Base-by-base conservation (phyloP, 441 rosid genomes). In the Breynia disticha region DNA sequence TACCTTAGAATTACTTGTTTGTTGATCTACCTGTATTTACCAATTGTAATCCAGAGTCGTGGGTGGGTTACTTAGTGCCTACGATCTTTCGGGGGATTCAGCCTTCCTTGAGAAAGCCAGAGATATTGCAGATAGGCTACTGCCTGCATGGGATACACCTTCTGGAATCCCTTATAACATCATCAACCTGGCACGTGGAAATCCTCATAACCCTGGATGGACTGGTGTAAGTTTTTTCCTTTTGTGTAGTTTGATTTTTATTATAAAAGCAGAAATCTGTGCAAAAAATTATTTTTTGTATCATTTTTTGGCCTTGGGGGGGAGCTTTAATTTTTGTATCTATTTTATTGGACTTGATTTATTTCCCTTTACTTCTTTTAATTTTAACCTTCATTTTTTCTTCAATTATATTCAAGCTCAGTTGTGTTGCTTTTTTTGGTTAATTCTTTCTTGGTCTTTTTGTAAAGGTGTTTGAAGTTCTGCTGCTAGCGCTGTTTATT, bases 11-110 rank as follows among this genome's bases (percentile, higher is more conserved):
- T 24, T 35, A 51, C 10, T 10, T 18, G 58, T 50, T 59, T 60
- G 41, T 65, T 72, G 59, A 70, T 49, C 19, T 44, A 11, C 9
- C 16, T 20, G 9, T 16, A 14, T 38, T 66, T 62, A 55, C 47
- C 24, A 55, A 57, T 21, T 60, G 49, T 56, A 64, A 60, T 74
- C 56, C 79, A 94, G 99, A 77, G 97, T 94, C 67, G 94, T 94
- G 19, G 99, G 99, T 62, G 97, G 97, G 51, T 95, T 94, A 72
- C 95, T 94, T 68, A 94, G 99, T 67, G 75, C 95, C 1, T 84
- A 87, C 63, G 99, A 94, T 79, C 96, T 94, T 48, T 87, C 97
- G 28, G 79, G 82, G 56, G 99, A 94, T 67, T 76, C 74, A 68
- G 32, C 87, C 63, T 94, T 94, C 74, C 81, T 94, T 22, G 88